Base-by-base conservation (phyloP, 139 green algal species). In the Closterium sp. region DNA sequence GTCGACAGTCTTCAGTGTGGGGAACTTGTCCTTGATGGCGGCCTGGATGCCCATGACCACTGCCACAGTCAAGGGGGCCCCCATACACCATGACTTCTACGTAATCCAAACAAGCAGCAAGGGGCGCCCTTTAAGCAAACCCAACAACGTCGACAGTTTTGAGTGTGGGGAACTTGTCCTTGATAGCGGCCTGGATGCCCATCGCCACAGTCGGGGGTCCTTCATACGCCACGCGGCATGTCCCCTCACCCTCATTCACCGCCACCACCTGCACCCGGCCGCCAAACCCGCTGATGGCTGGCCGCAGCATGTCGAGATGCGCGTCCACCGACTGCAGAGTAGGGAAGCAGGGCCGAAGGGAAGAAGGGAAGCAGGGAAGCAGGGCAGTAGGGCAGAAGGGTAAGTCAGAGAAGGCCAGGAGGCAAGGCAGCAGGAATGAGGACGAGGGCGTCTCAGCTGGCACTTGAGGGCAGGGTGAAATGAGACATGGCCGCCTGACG, bases 231-330 rank as follows among this genome's bases (percentile, higher is more conserved):
- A 98, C 69, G 9, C 88, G 93, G 91, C 94, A 96, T 9, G 95
- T 88, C 4, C 86, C 90, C 21, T 31, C 89, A 19, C 94, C 95
- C 38, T 85, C 85, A 35, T 95, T 90, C n/a, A 97, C 94, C 6
- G 35, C 34, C 16, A 95, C 28, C 84, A 98, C 97, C 89, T 97
- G 93, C 87, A 98, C 97, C 12, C n/a, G 94, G 33, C 96, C 97
- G 5, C 97, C 97, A 83, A 97, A 97, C 34, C 92, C 94, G 16
- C 55, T 84, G 87, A 99, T 97, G 7, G 97, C 97, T 3, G 95
- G 94, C 28, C 97, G 91, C 90, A 99, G 93, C 92, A 97, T 96
- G 92, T 98, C 96, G 19, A 99, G 95, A 90, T 98, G 96, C 35
- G 87, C 76, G 91, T 99, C 94, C 31, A 99, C 95, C 1, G 84